Base-by-base conservation (phyloP, 495 filamentous ascomycete genomes). In the Podospora pseudopauciseta region DNA sequence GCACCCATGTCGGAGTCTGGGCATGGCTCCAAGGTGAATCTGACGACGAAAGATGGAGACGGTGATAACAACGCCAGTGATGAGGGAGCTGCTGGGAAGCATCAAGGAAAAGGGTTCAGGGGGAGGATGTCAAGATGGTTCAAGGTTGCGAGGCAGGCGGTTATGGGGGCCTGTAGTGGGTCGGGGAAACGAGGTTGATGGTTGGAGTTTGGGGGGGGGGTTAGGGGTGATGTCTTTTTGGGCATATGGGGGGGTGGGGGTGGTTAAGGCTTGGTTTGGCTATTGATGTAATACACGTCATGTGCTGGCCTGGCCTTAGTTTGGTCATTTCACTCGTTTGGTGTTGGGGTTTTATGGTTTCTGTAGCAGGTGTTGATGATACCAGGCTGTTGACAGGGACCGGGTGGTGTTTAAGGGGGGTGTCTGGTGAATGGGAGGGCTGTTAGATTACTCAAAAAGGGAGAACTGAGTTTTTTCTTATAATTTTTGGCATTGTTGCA, bases 101-200 rank as follows among this genome's bases (percentile, higher is more conserved):
- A 49, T 9, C 68, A 67, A 19, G 9, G 56, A 34, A 64, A 64
- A 53, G 64, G 73, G 0, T 64, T 77, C 63, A 72, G 65, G 59
- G 67, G 67, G 20, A 69, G 75, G 1, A 66, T 75, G 65, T 65
- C 64, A 13, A 67, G 54, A 64, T 77, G 70, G 74, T 63, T 77
- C 64, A 70, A 68, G 62, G 64, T 49, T 16, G 72, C 67, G 0
- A 72, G 70, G 53, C 70, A 70, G 44, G 70, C 70, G 5, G 28
- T 75, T 13, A 44, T 67, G 56, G 68, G 68, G n/a, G 72, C 70
- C 15, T 74, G 72, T 53, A 63, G 67, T 7, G 70, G 70, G 15
- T 66, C 66, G 60, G 66, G 66, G 32, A 74, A 74, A 34, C 72
- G 64, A 11, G 66, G 68, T 39, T 68, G 62, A 49, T 11, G 2